phyloP scores from a whole-genome alignment of 257 asterid species.

The Solanum boliviense region DNA sequence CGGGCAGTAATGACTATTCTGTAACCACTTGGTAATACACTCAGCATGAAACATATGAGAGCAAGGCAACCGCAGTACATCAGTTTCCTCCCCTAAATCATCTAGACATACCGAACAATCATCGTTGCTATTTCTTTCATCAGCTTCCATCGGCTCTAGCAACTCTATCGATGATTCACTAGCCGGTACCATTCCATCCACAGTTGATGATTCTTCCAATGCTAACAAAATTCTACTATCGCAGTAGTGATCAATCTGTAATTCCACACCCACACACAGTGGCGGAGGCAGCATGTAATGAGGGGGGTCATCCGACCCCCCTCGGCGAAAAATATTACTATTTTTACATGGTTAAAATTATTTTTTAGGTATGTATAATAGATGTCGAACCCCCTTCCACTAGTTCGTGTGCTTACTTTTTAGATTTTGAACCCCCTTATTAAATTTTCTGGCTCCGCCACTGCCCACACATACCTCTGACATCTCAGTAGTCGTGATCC shows the following conservation, averaged over 20 bases:
- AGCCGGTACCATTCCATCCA: not conserved
- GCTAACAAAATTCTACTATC: not conserved
- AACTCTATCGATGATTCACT: not conserved
- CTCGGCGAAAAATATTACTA: no score
- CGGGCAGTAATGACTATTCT: conserved; percentile 5
- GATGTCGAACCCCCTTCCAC: no score
- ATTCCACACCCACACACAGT: not conserved
- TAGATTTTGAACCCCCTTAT: no score
- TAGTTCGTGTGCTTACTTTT: no score
- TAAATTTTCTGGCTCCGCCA: no score
- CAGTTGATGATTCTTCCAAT: not conserved
- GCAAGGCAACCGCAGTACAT: not conserved
- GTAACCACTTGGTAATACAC: conserved; percentile 2
- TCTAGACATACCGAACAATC: not conserved
- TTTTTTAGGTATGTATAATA: no score
- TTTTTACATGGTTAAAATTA: no score
- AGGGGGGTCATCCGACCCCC: no score
- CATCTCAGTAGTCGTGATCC: rapidly evolving
- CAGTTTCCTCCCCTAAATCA: not conserved
- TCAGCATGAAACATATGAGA: conserved; percentile 2
- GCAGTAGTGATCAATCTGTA: not conserved
- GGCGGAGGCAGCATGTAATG: no score
- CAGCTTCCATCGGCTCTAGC: not conserved
- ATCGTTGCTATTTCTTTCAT: not conserved
- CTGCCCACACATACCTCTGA: not conserved